Evolutionary conservation across 495 filamentous ascomycete genomes (phyloP).

Genomic region (Delitschia confertaspora): DNA sequence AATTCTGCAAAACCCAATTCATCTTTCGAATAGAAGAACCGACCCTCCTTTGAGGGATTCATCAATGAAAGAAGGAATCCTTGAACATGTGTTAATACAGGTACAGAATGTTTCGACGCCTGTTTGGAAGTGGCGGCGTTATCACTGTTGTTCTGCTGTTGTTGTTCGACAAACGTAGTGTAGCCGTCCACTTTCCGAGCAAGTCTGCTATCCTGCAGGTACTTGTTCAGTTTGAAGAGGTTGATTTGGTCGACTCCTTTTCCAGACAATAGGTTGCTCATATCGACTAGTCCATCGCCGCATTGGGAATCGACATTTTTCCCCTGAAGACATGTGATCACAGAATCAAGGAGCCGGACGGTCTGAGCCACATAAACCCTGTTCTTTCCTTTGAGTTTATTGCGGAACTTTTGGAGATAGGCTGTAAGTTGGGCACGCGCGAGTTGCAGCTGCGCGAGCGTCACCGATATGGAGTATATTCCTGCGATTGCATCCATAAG

Average conservation of each 20-base stretch:
- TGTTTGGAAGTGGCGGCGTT: slow-evolving; percentile 20
- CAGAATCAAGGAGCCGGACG: slow-evolving; percentile 67
- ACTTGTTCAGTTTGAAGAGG: slow-evolving; percentile 74
- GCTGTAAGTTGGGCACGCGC: slow-evolving; percentile 64
- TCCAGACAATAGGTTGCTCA: slow-evolving; percentile 62
- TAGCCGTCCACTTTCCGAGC: slow-evolving; percentile 94
- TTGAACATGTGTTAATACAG: slow-evolving; percentile 74
- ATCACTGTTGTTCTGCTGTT: slow-evolving; percentile 26
- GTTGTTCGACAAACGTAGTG: slow-evolving; percentile 48
- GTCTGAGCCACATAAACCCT: slow-evolving; percentile 83
- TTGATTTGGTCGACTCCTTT: slow-evolving; percentile 96
- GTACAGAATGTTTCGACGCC: slow-evolving; percentile 37
- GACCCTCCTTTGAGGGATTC: slow-evolving; percentile 80
- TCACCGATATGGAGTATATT: slow-evolving; percentile 74
- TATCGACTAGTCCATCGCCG: slow-evolving; percentile 55
- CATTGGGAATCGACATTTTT: slow-evolving; percentile 33
- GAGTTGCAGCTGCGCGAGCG: slow-evolving; percentile 58
- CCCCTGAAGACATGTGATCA: slow-evolving; percentile 56
- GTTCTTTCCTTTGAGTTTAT: slow-evolving; percentile 84
- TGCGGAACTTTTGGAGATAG: slow-evolving; percentile 82
- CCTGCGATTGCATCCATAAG: slow-evolving; percentile 88
- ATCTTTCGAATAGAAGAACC: slow-evolving; percentile 65
- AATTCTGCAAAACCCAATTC: slow-evolving; percentile 49
- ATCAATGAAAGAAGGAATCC: slow-evolving; percentile 75
- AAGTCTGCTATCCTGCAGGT: slow-evolving; percentile 85